phyloP scores from a whole-genome alignment of 1,284 basidiomycete genomes.

The Somion occarium region DNA sequence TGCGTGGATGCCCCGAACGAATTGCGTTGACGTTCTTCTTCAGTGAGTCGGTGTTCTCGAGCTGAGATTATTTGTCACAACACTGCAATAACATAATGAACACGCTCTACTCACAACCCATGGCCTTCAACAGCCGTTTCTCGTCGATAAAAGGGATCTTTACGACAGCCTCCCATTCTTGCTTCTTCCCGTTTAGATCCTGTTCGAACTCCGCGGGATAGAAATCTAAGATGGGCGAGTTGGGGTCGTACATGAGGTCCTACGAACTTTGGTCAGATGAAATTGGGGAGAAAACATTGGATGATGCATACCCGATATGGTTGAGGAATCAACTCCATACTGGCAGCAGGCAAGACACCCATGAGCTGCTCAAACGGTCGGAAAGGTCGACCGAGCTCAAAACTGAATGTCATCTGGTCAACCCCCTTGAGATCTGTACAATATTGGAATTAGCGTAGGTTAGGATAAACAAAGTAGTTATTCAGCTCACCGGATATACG shows the following conservation, averaged over 20 bases:
- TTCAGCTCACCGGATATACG: constrained; percentile 75
- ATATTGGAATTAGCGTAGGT: background rate
- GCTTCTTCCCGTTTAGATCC: constrained; percentile 97
- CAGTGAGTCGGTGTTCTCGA: constrained; percentile 72
- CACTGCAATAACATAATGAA: background rate
- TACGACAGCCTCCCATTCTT: constrained; percentile 98
- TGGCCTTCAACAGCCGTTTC: constrained; percentile 72
- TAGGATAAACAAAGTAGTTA: constrained; percentile 1
- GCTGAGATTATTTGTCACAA: constrained; percentile 35
- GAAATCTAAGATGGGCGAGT: constrained; percentile 91
- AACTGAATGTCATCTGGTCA: constrained; percentile 78
- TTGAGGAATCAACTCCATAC: constrained; percentile 80
- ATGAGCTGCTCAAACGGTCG: constrained; percentile 95
- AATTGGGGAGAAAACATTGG: background rate
- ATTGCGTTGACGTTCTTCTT: constrained; percentile 80
- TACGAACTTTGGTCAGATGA: constrained; percentile 25
- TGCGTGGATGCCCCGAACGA: constrained; percentile 74
- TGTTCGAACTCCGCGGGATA: constrained; percentile 90
- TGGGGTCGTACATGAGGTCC: constrained; percentile 87
- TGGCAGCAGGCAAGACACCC: constrained; percentile 93
- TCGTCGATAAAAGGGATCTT: constrained; percentile 99
- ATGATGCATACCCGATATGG: constrained; percentile 74
- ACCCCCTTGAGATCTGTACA: constrained; percentile 71
- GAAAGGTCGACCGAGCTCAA: constrained; percentile 88
- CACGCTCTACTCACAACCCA: constrained; percentile 54